phyloP scores from a whole-genome alignment of 2,329 filamentous ascomycete species.

The Lachnum nothofagi region DNA sequence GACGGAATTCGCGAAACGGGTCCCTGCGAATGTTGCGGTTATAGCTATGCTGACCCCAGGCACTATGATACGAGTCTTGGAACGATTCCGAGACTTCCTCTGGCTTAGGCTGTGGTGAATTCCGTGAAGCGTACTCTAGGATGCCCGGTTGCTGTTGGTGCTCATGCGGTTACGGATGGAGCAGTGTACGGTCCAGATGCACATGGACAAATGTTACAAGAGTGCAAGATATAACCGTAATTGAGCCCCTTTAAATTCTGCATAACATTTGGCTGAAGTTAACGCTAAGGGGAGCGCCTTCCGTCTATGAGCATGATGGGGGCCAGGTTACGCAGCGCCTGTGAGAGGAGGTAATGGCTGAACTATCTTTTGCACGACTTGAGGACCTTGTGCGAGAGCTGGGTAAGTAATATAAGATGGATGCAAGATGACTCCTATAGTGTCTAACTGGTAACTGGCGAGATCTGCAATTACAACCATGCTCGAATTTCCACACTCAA shows the following conservation, averaged over 20 bases:
- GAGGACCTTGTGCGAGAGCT: neutral
- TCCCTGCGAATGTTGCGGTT: constrained; percentile 7
- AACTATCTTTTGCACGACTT: constrained; percentile 9
- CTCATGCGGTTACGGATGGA: constrained; percentile 6
- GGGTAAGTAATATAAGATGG: neutral
- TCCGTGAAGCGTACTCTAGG: constrained; percentile 6
- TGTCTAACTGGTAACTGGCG: no score
- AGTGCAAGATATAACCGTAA: constrained; percentile 10
- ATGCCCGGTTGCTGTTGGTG: constrained; percentile 1
- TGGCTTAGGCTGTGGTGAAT: neutral
- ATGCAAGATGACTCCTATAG: no score
- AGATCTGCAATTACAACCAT: no score
- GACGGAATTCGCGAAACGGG: constrained; percentile 6
- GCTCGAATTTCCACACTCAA: no score
- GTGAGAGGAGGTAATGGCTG: constrained; percentile 12
- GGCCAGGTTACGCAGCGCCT: neutral
- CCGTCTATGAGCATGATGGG: constrained; percentile 4
- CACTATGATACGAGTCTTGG: constrained; percentile 3
- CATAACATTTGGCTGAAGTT: neutral
- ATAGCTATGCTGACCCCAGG: constrained; percentile 7
- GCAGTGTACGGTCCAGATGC: constrained; percentile 1
- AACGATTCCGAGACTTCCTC: neutral
- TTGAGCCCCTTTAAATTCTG: neutral
- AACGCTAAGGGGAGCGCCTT: neutral
- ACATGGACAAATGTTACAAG: constrained; percentile 12